Evolutionary conservation across 2,329 filamentous ascomycete species (phyloP), one percentile per base, ranked within the genome.

Genomic region (Claviceps cyperi): DNA sequence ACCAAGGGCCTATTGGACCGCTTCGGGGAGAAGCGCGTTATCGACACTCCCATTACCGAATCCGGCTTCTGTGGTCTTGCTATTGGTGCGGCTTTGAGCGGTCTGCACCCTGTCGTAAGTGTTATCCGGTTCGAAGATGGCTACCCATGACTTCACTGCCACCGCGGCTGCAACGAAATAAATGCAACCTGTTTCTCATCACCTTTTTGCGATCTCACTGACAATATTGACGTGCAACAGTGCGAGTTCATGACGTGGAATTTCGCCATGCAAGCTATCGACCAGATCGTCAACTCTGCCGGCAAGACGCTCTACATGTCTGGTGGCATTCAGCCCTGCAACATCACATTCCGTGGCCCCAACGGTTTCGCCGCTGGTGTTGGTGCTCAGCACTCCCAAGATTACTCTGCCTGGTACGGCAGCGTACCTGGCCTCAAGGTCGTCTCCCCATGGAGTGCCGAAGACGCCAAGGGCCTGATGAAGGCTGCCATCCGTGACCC

Each of bases 161-260:
- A 35, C 17, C 24, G 24, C 4, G 32, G 7, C 14, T 46, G 11
- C 1, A 40, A 17, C n/a, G 2, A 13, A 22, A 19, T 8, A 32
- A 4, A 13, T 17, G 15, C 22, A 17, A 14, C 37, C 3, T 13
- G 41, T 41, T 40, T 21, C 8, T 43, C 46, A n/a, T 14, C 19
- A 32, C 13, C 9, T 17, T 19, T 43, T 15, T 3, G n/a, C 43
- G 22, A 15, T 48, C 51, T 50, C 43, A 19, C 43, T 51, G 24
- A 38, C 46, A 19, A 8, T 28, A 19, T 36, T 17, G 22, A 14
- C 22, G 22, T 19, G 4, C 54, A 8, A 49, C 58, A 92, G 87
- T 92, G 86, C 80, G 92, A 98, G 76, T 98, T 98, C 79, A 98
- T 98, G 92, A 98, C 92, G 64, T 97, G 95, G 82, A 98, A 98